A percentile compares a stretch with the other conserved stretches of the same genome.
Conservation (phyloP, 1,284 basidiomycete genomes). For the Vanrija humicola region DNA sequence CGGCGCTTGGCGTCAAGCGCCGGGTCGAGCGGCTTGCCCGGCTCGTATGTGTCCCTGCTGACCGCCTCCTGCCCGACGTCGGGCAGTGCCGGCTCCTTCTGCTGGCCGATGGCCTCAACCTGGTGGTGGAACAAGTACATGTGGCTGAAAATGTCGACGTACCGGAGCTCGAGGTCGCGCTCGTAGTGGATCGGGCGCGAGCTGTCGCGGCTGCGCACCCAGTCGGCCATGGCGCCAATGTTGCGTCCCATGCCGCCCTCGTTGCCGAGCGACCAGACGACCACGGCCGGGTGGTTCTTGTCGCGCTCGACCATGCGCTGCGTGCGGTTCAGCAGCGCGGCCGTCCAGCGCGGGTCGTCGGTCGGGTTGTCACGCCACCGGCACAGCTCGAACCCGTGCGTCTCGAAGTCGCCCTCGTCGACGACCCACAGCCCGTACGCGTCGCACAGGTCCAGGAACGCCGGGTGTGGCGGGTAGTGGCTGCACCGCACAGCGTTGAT, state of each 20-base stretch:
- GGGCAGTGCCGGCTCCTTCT: not conserved
- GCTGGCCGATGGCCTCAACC: conserved; percentile 17
- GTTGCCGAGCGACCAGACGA: conserved; percentile 23
- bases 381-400: conserved; percentile 15
- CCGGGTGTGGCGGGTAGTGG: conserved; percentile 19
- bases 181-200: conserved; percentile 25
- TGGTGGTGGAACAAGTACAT: conserved; percentile 21
- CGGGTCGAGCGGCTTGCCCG: not conserved
- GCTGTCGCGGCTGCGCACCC: conserved; percentile 15
- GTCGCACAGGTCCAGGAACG: conserved; percentile 21
- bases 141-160: conserved; percentile 20
- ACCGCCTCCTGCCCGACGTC: not conserved
- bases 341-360: conserved; percentile 3
- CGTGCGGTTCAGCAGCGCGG: conserved; percentile 12
- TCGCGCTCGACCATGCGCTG: conserved; percentile 18
- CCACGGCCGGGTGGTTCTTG: conserved; percentile 19
- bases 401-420: conserved; percentile 21
- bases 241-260: conserved; percentile 16
- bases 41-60: not conserved
- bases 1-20: conserved; percentile 2
- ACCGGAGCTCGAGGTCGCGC: conserved; percentile 12
- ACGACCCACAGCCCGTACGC: conserved; percentile 23
- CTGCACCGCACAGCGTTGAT: conserved; percentile 18
- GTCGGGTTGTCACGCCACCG: conserved; percentile 16
- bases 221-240: conserved; percentile 19